phyloP scores from a whole-genome alignment of 2,329 filamentous ascomycete genomes.

The Claviceps monticola region DNA sequence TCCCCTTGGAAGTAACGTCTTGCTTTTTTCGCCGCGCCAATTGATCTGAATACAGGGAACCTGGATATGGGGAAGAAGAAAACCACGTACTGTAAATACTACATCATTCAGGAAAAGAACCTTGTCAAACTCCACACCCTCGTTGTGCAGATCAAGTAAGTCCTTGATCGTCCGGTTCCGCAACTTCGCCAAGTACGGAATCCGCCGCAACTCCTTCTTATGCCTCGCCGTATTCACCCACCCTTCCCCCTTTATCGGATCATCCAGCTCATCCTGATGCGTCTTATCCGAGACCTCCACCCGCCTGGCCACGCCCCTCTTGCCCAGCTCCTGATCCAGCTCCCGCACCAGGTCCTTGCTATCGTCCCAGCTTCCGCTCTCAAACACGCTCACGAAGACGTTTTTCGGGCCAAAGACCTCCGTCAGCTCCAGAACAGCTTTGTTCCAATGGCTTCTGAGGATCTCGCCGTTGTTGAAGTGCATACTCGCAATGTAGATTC shows the following conservation, averaged over 20 bases:
- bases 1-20: too few relatives aligned
- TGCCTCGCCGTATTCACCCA: slow-evolving; percentile 49
- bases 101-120: slow-evolving; percentile 52
- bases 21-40: too few relatives aligned
- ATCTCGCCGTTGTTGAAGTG: slow-evolving; percentile 54
- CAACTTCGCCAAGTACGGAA: slow-evolving; percentile 52
- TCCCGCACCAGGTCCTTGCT: slow-evolving; percentile 47
- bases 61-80: background rate
- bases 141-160: slow-evolving; percentile 33
- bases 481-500: slow-evolving; percentile 54
- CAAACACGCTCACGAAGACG: slow-evolving; percentile 53
- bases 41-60: background rate
- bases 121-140: slow-evolving; percentile 41
- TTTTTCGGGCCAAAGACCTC: slow-evolving; percentile 45
- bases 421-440: slow-evolving; percentile 43
- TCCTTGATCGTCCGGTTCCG: slow-evolving; percentile 52
- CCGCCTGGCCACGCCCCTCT: slow-evolving; percentile 36
- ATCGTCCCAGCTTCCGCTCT: slow-evolving; percentile 56
- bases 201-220: slow-evolving; percentile 44
- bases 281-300: slow-evolving; percentile 45
- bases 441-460: slow-evolving; percentile 48
- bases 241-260: slow-evolving; percentile 31
- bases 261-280: slow-evolving; percentile 40
- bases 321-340: slow-evolving; percentile 40
- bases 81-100: slow-evolving; percentile 36